Base-by-base conservation (phyloP, 2,329 filamentous ascomycete species). In the Calonectria hongkongensis region DNA sequence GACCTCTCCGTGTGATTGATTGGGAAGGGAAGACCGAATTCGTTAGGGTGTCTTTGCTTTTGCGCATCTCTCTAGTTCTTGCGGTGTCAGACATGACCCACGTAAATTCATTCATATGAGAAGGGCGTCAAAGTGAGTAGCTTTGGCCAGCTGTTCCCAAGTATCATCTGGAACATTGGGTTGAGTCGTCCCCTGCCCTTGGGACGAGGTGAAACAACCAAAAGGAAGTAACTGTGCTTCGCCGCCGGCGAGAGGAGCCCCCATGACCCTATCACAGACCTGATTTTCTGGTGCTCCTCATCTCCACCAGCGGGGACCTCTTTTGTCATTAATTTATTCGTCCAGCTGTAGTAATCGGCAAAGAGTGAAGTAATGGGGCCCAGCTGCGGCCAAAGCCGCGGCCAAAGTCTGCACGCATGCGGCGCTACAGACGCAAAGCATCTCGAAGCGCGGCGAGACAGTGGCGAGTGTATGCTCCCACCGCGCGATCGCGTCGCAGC, bases 191-290 rank as follows among this genome's bases (percentile, higher is more conserved):
- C 54, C 39, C 62, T 47, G 51, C 54, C 64, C 73, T 66, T 62
- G 43, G 73, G 72, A 73, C 62, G 71, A 76, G 68, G 70, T 79
- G 77, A 79, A 75, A 75, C 69, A 56, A 39, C 62, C 65, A 71
- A 65, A 73, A 70, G 66, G 25, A 65, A 72, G 54, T 54, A 62
- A 63, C 60, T 27, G 56, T 48, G 25, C 66, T 43, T 50, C 48
- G 54, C 67, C 18, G 39, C 62, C 45, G n/a, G 45, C 56, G 62
- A 50, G 28, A 73, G 60, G 28, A 63, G 21, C n/a, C 47, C 45
- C 54, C 50, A 21, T 51, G 60, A 47, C 39, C 50, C 45, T 54
- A 66, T 66, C 69, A 58, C 54, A 58, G 54, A 58, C 54, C 30
- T 6, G 21, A 36, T 39, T 39, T 25, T 30, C 76, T 70, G 60